Evolutionary conservation across 257 asterid species (phyloP), one percentile per base, ranked within the genome.

Genomic region (Gentiana straminea): DNA sequence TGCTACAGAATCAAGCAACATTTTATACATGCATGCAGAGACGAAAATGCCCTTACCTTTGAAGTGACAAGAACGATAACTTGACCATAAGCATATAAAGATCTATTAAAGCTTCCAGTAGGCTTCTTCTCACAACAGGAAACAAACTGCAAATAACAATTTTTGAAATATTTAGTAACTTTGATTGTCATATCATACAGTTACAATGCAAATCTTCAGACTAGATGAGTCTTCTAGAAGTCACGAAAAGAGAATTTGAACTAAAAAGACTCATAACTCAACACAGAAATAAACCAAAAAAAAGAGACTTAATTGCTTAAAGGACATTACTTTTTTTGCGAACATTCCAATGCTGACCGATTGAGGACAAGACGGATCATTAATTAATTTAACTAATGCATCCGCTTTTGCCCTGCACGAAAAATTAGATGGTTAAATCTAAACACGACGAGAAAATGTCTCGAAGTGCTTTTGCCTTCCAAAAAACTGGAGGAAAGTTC

Each of bases 11-110:
- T 15, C 24, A 15, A 15, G 0, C 0, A 15, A 15, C 24, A 0
- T 15, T 0, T 15, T 15, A 15, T 15, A 15, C 24, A 0, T 15
- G 24, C 24, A 15, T 0, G 0, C 24, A 39, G 8, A 8, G 44
- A 39, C 8, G 0, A 39, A 39, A 1, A 8, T 8, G 44, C 44
- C 35, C 8, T 73, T 77, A 91, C 64, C 98, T 91, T 71, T 24
- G 91, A 82, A 15, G 96, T 68, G 64, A 90, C 89, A 37, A 74
- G 70, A 66, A 86, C 85, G 65, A 84, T 69, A 57, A 82, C 82
- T 65, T 77, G 82, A 35, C 73, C 70, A 69, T 62, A 72, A 52
- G 96, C 89, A 77, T 79, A 91, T 41, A 78, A 52, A 48, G 75
- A 11, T 57, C 70, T 72, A 51, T 65, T 69, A 57, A 62, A 58